A percentile compares a stretch with the other conserved stretches of the same genome.
Evolutionary conservation across 139 green algal genomes (phyloP).

Genomic region (Closterium sp.): DNA sequence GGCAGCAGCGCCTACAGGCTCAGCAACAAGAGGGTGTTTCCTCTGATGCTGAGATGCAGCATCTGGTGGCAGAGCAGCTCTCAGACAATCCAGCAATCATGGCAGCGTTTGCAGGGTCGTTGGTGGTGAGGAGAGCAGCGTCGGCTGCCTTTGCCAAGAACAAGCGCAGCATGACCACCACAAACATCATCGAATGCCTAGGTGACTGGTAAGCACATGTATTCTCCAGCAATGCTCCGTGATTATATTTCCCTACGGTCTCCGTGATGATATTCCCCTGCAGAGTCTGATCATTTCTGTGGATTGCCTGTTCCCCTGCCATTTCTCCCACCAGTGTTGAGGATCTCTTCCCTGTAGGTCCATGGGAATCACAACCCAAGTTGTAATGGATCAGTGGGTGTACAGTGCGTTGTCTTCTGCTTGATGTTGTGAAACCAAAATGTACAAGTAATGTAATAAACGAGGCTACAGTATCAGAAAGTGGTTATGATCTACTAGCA

Average conservation of each 20-base stretch:
- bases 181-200: slow-evolving; percentile 12
- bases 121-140: slow-evolving; percentile 7
- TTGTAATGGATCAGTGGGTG: background rate
- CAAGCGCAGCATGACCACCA: background rate
- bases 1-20: background rate
- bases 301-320: too few species aligned
- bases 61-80: background rate
- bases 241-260: background rate
- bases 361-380: background rate
- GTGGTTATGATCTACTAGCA: background rate
- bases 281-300: background rate
- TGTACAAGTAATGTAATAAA: background rate
- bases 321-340: background rate
- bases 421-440: too few species aligned
- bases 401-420: too few species aligned
- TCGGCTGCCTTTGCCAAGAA: slow-evolving; percentile 8
- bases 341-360: background rate
- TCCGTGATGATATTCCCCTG: background rate
- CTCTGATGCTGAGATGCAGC: background rate
- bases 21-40: background rate
- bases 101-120: slow-evolving; percentile 16
- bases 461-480: background rate
- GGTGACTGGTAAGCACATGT: background rate
- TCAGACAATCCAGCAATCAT: background rate
- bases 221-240: background rate